Conservation (phyloP, 177 flowering plant species). For the Vitis hybrid region DNA sequence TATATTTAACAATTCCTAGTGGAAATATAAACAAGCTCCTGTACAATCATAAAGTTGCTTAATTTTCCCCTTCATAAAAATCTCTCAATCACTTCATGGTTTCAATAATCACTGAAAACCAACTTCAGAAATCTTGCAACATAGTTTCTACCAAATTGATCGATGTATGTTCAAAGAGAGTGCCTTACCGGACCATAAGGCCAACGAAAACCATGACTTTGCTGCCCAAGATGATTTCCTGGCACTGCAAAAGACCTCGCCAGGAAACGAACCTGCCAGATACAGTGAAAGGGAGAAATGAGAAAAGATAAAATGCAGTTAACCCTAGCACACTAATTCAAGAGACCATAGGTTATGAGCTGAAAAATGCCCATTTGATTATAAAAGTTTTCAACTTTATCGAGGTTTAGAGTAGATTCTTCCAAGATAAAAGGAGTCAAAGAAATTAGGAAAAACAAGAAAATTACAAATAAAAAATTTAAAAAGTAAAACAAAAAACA, state of each 20-base stretch:
- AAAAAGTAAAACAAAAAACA: no score
- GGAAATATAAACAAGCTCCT: background rate
- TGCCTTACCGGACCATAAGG: slow-evolving; percentile 98
- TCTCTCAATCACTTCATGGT: background rate
- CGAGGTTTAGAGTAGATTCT: no score
- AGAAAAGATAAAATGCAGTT: background rate
- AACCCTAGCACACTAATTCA: background rate
- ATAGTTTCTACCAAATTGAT: background rate
- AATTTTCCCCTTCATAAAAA: background rate
- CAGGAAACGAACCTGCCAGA: slow-evolving; percentile 85
- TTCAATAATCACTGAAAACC: background rate
- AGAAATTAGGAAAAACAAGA: no score
- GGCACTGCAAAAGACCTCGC: slow-evolving; percentile 97
- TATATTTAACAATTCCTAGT: background rate
- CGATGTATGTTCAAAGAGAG: background rate
- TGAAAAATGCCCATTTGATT: no score
- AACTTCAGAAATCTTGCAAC: background rate
- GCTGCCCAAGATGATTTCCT: slow-evolving; percentile 99
- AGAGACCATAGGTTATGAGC: no score
- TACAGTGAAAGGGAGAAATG: background rate
- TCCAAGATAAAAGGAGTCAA: no score
- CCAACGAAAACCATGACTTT: slow-evolving; percentile 98
- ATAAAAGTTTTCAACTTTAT: no score
- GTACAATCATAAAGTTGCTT: background rate
- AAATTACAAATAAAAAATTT: no score